Conservation (phyloP, 495 filamentous ascomycete species). For the Cercophora samala region DNA sequence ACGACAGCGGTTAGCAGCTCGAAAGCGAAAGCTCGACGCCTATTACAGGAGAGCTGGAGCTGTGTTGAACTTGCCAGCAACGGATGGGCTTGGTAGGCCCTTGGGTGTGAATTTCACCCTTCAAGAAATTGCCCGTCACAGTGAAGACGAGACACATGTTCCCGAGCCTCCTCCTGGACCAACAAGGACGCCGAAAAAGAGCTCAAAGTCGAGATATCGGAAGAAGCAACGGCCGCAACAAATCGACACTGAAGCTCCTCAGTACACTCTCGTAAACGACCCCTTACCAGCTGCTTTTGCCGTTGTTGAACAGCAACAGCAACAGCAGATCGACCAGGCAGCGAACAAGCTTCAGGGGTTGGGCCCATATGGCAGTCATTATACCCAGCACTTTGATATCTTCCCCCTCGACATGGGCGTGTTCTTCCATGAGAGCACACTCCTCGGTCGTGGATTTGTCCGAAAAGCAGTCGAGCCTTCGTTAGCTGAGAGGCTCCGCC, state of each 20-base stretch:
- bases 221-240: conserved; percentile 53
- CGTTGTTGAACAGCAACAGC: conserved; percentile 21
- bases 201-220: conserved; percentile 32
- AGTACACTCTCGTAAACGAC: conserved; percentile 49
- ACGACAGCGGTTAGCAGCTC: conserved; percentile 33
- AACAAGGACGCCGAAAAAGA: conserved; percentile 30
- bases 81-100: conserved; percentile 27
- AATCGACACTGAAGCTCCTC: conserved; percentile 48
- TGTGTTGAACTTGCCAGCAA: conserved; percentile 21
- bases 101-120: conserved; percentile 22
- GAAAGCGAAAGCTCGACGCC: conserved; percentile 48
- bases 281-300: conserved; percentile 36
- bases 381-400: conserved; percentile 73
- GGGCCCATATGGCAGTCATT: conserved; percentile 59
- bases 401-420: conserved; percentile 62
- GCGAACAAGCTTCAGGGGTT: conserved; percentile 52
- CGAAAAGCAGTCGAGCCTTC: conserved; percentile 45
- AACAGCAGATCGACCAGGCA: conserved; percentile 23
- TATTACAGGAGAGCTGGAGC: conserved; percentile 43
- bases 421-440: conserved; percentile 72
- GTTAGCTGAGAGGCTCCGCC: conserved; percentile 27
- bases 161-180: conserved; percentile 28
- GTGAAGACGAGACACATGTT: not conserved
- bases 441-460: conserved; percentile 72
- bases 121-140: not conserved